Base-by-base conservation (phyloP, 2,329 filamentous ascomycete species). In the Neopestalotiopsis sp. region DNA sequence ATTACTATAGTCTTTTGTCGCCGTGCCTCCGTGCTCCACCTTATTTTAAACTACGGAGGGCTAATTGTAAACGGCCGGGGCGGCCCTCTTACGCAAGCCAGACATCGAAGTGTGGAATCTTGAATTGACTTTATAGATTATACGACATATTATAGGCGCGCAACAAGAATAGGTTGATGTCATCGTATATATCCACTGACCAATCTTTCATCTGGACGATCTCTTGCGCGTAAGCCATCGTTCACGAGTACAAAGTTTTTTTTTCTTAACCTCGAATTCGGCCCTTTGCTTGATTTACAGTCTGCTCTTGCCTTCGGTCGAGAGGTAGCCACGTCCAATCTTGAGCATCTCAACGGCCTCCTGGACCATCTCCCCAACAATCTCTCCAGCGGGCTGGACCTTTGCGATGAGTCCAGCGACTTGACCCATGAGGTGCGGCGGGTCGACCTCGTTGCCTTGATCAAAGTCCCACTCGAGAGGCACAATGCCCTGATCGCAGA, bases 361-460 rank as follows among this genome's bases (percentile, higher is more conserved):
- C 24, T 83, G 81, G 10, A 97, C 93, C 94, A 98, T 98, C 73
- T 97, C 94, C 70, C 90, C 88, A n/a, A 98, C 90, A 82, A 98
- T 97, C 72, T 91, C 87, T 61, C 84, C 88, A 0, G 95, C 95
- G 0, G 95, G 94, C 84, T 96, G 90, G 69, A 98, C 89, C 73
- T 91, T 89, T 42, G 83, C 80, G 68, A 98, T 93, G 1, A 91
- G 87, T 1, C 92, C 95, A 0, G 94, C 93, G 9, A 98, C 95
- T 83, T 97, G 94, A 1, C 95, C 95, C 95, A 98, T 98, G 76
- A 98, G 78, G 80, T 95, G 94, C 13, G 95, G 95, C 68, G 92
- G 84, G 76, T 98, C 95, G 13, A 97, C 84, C 56, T 97, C 94
- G 67, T 90, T 91, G 1, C 92, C 92, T 67, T 94, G 86, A 64